A percentile compares a stretch with the other conserved stretches of the same genome.
These are phyloP conservation scores for Pseudovirgaria hyperparasitica DNA, from an alignment of 2,329 filamentous ascomycete genomes.

Conservation along the genomic window DNA sequence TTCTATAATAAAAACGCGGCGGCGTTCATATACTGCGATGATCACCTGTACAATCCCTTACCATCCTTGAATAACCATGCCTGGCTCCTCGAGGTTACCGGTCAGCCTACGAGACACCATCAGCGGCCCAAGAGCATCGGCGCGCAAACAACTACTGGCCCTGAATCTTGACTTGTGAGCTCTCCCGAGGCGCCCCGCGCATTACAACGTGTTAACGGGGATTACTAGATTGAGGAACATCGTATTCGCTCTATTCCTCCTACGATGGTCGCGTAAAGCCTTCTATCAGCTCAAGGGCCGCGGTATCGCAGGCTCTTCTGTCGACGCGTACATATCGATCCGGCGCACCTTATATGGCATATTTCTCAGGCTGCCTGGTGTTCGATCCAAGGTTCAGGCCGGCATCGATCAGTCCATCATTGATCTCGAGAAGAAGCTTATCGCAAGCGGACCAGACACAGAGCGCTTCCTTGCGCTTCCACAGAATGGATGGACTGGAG, in stretches of 20 bases:
- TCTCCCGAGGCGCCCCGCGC: constrained; percentile 8
- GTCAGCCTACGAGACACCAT: constrained; percentile 58
- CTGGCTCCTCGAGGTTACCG: constrained; percentile 56
- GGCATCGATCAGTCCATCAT: constrained; percentile 69
- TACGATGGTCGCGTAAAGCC: constrained; percentile 68
- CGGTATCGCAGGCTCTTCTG: constrained; percentile 66
- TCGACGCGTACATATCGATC: constrained; percentile 58
- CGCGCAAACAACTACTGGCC: constrained; percentile 43
- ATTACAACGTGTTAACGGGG: background rate
- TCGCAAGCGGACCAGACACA: constrained; percentile 57
- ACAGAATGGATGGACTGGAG: constrained; percentile 68
- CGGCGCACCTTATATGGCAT: constrained; percentile 68
- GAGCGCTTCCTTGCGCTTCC: constrained; percentile 66
- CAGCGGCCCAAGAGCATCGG: constrained; percentile 45
- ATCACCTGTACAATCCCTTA: no score
- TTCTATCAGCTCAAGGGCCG: constrained; percentile 82
- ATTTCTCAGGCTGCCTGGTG: constrained; percentile 76
- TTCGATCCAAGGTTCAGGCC: constrained; percentile 72
- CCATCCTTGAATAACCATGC: constrained; percentile 13
- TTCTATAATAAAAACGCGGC: no score
- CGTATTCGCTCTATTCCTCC: constrained; percentile 75
- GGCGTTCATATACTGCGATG: no score
- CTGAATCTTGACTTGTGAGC: constrained; percentile 60
- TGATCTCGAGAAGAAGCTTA: constrained; percentile 74
- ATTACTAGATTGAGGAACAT: constrained; percentile 64